phyloP scores from a whole-genome alignment of 2,329 filamentous ascomycete species.

The Trichoderma pleuroti region DNA sequence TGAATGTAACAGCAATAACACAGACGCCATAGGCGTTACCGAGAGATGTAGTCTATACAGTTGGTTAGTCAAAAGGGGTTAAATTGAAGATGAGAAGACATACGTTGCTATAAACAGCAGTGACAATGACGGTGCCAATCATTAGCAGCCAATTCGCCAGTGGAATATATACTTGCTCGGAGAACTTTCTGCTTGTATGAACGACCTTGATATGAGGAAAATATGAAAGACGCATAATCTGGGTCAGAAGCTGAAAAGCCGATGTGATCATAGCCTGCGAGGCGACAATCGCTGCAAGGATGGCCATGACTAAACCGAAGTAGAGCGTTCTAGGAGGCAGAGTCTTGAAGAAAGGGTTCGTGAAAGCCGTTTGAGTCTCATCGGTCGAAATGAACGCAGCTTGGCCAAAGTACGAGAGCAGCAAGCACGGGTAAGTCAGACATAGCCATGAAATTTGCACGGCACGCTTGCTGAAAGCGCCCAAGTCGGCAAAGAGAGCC shows the following conservation, averaged over 20 bases:
- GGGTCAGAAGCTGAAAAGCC: slow-evolving; percentile 65
- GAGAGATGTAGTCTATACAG: slow-evolving; percentile 54
- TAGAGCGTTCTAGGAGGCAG: slow-evolving; percentile 66
- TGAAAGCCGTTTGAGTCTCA: slow-evolving; percentile 41
- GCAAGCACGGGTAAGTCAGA: slow-evolving; percentile 63
- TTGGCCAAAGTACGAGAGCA: slow-evolving; percentile 68
- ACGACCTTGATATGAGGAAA: slow-evolving; percentile 73
- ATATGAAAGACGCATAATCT: slow-evolving; percentile 68
- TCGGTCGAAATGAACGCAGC: slow-evolving; percentile 65
- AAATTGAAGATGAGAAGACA: slow-evolving; percentile 23
- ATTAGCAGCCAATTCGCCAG: slow-evolving; percentile 74
- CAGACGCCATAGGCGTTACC: slow-evolving; percentile 77
- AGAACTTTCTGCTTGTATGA: slow-evolving; percentile 66
- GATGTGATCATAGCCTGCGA: slow-evolving; percentile 77
- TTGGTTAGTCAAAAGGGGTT: background rate
- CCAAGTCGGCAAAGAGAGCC: slow-evolving; percentile 73
- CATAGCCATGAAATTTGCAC: slow-evolving; percentile 71
- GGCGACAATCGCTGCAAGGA: slow-evolving; percentile 70
- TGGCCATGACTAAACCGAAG: slow-evolving; percentile 63
- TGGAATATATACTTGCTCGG: slow-evolving; percentile 75
- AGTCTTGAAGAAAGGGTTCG: slow-evolving; percentile 71
- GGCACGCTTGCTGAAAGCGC: slow-evolving; percentile 66
- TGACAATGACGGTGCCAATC: slow-evolving; percentile 70
- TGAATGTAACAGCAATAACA: slow-evolving; percentile 76
- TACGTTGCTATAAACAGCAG: slow-evolving; percentile 68